Percentiles rank a stretch among this genome's conserved stretches.
Evolutionary conservation across 1,284 basidiomycete species (phyloP).

Genomic region (Cutaneotrichosporon spelunceum): DNA sequence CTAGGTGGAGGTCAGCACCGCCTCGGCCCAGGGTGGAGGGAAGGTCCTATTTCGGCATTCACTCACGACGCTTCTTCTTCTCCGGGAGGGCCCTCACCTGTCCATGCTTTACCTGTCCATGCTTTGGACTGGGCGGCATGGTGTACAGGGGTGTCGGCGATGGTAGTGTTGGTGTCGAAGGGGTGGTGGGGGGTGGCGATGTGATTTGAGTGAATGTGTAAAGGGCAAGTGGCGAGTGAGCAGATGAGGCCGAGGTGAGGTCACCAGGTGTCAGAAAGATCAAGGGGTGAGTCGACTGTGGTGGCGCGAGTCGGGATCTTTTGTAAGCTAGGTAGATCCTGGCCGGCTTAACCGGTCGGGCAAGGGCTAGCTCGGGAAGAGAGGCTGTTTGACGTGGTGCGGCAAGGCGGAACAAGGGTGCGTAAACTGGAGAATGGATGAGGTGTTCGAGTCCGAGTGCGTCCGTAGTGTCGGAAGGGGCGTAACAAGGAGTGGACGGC

Average conservation of each 20-base stretch:
- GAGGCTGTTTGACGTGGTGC: background rate
- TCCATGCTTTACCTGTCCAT: background rate
- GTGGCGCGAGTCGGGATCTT: background rate
- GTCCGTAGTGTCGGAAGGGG: background rate
- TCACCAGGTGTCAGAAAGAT: background rate
- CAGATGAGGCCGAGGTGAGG: background rate
- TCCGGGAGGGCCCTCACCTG: conserved; percentile 3
- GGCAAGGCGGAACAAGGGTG: background rate
- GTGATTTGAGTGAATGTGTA: background rate
- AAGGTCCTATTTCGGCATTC: background rate
- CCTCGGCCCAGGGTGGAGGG: background rate
- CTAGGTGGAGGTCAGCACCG: conserved; percentile 19
- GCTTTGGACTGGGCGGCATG: conserved; percentile 5
- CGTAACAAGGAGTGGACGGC: background rate
- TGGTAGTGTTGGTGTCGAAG: background rate
- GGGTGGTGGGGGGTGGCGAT: background rate
- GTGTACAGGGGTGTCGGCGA: background rate
- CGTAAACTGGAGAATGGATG: background rate
- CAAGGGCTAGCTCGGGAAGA: too few species aligned
- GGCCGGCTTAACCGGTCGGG: background rate
- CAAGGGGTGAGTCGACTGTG: background rate
- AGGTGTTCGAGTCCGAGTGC: background rate
- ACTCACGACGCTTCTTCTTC: conserved; percentile 37
- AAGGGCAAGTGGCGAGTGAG: background rate
- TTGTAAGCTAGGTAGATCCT: background rate